Base-by-base conservation (phyloP, 352 stramenopile genomes). In the Globisporangium parvum region DNA sequence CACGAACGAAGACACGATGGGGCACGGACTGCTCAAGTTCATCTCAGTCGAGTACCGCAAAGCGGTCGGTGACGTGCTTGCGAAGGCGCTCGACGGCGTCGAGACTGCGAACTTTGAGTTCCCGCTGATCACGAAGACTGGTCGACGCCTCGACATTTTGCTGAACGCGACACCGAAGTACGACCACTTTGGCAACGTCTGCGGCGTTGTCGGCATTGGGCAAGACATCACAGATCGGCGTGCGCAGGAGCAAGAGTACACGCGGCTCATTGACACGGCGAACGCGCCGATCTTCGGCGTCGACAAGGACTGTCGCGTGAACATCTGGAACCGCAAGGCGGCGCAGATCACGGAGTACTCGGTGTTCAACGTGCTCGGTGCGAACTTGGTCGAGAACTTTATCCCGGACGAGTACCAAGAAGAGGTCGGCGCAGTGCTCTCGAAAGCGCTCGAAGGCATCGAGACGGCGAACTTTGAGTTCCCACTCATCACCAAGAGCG, bases 211-310 rank as follows among this genome's bases (percentile, higher is more conserved):
- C 24, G 77, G 78, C 17, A 88, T 88, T 51, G 78, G 78, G 9
- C 78, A 88, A 60, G 78, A 88, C 55, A 87, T 85, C 54, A 85
- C 77, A 31, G 76, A 87, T 28, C 67, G 75, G 26, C 69, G 67
- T 15, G 72, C 74, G 14, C 81, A 91, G 53, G 81, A 91, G 23
- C 81, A 89, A 47, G 80, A 91, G 52, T 91, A 91, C 56, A 75
- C 69, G 0, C 77, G 81, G n/a, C 60, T 95, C 3, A 91, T 96
- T 50, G 86, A 96, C 51, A 93, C 77, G 31, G 85, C 86, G 0
- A 94, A 96, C 55, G 77, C 82, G 2, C 80, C 85, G 1, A 94
- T 94, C 47, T 90, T 94, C 62, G 84, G 81, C 26, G 76, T 92
- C 18, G 81, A 94, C 60, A 61, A 37, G 11, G 60, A 83, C 44